A percentile compares a stretch with the other conserved stretches of the same genome.
These are phyloP conservation scores for Aspergillus costaricaensis DNA, from an alignment of 2,329 filamentous ascomycete species.

Conservation along the genomic window DNA sequence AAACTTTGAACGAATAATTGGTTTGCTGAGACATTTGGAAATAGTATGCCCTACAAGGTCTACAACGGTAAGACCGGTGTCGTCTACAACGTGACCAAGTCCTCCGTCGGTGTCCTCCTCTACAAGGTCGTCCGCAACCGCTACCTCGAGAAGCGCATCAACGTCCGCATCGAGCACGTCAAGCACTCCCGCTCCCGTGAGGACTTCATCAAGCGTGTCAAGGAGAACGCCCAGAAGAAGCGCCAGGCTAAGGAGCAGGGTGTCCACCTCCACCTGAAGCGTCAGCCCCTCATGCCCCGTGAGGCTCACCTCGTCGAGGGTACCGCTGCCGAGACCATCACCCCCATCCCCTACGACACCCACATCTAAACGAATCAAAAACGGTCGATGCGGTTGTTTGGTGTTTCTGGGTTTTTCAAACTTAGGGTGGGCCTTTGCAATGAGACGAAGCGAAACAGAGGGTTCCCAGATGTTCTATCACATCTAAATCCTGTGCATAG, in stretches of 20 bases:
- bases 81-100: constrained; percentile 99
- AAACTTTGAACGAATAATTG: constrained; percentile 18
- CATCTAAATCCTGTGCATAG: constrained; percentile 45
- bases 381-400: constrained; percentile 35
- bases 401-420: constrained; percentile 41
- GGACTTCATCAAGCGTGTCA: constrained; percentile 94
- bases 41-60: constrained; percentile 97
- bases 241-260: constrained; percentile 90
- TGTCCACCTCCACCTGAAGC: constrained; percentile 87
- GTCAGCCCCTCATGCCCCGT: constrained; percentile 77
- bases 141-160: constrained; percentile 99
- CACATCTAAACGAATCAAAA: constrained; percentile 72
- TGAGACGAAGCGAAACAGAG: constrained; percentile 40
- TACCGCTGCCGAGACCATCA: constrained; percentile 87
- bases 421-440: constrained; percentile 38
- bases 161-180: constrained; percentile 98
- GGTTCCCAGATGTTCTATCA: constrained; percentile 43
- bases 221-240: constrained; percentile 92
- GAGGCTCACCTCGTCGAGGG: constrained; percentile 79
- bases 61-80: constrained; percentile 99
- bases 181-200: constrained; percentile 90
- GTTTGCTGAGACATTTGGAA: constrained; percentile 33
- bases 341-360: constrained; percentile 94
- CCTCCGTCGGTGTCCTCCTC: constrained; percentile 95
- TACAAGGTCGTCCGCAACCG: constrained; percentile 99